phyloP scores from a whole-genome alignment of 345 rosid species.

The Brassica juncea region DNA sequence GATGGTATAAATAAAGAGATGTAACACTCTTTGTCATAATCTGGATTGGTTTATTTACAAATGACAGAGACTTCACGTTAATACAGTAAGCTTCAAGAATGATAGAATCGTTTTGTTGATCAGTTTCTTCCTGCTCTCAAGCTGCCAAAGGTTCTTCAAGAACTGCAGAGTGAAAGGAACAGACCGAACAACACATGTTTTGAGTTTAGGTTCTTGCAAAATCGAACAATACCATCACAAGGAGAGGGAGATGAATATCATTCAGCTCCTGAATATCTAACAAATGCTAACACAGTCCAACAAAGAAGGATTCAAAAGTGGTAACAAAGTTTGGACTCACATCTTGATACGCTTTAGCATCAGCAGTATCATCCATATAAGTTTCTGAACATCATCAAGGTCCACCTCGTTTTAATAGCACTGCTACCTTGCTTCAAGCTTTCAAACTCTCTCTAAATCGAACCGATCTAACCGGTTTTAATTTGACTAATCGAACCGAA shows the following conservation, averaged over 20 bases:
- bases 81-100: constrained; percentile 14
- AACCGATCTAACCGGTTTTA: too few species aligned
- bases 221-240: neutral
- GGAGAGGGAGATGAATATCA: constrained; percentile 47
- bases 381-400: constrained; percentile 87
- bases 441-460: constrained; percentile 47
- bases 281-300: too few species aligned
- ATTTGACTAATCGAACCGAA: too few species aligned
- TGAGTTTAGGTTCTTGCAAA: neutral
- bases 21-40: constrained; percentile 4
- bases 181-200: constrained; percentile 9
- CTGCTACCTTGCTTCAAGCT: constrained; percentile 77
- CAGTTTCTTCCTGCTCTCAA: constrained; percentile 44
- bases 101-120: constrained; percentile 4
- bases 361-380: constrained; percentile 90
- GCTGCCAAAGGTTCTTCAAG: constrained; percentile 83
- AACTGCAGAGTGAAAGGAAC: constrained; percentile 48
- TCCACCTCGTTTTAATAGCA: constrained; percentile 86
- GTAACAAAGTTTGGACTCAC: constrained; percentile 49
- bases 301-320: too few species aligned
- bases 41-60: constrained; percentile 4
- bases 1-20: constrained; percentile 5
- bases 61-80: constrained; percentile 7
- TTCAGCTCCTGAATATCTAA: constrained; percentile 66
- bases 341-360: constrained; percentile 95